Percentiles rank a stretch among this genome's conserved stretches.
phyloP scores from a whole-genome alignment of 2,329 filamentous ascomycete genomes.

The Ascochyta viciae-villosae region DNA sequence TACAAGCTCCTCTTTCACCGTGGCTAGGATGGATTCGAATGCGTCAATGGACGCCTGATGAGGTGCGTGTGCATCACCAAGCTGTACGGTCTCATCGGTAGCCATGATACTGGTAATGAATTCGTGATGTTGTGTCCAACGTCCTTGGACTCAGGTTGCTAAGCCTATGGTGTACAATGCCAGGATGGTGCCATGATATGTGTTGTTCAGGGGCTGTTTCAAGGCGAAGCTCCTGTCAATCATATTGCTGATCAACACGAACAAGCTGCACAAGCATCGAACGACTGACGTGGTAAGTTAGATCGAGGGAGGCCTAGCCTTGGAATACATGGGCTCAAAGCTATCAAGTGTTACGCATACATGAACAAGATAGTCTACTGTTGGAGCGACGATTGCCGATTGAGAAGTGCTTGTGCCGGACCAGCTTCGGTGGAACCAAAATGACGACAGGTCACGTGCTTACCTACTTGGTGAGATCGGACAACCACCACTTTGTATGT shows the following conservation, averaged over 20 bases:
- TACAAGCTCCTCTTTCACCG: slow-evolving; percentile 42
- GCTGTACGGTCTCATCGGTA: slow-evolving; percentile 45
- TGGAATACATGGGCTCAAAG: not conserved
- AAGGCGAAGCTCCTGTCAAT: not conserved
- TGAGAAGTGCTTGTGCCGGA: not conserved
- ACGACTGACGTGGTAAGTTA: not conserved
- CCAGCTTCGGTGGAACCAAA: not conserved
- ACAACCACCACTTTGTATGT: not conserved
- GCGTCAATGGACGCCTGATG: slow-evolving; percentile 45
- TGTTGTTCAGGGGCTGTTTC: slow-evolving; percentile 12
- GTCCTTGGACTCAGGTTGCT: not conserved
- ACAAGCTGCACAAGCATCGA: not conserved
- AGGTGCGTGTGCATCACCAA: slow-evolving; percentile 42
- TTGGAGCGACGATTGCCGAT: not conserved
- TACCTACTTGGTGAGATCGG: not conserved
- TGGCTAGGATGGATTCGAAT: slow-evolving; percentile 40
- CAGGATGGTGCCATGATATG: slow-evolving; percentile 6
- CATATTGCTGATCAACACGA: not conserved
- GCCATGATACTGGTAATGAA: slow-evolving; percentile 36
- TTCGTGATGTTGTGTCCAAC: not conserved
- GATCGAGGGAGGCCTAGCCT: not conserved
- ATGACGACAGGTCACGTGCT: slow-evolving; percentile 7
- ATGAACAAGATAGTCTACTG: not conserved
- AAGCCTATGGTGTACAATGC: not conserved
- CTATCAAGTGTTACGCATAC: not conserved